phyloP scores from a whole-genome alignment of 306 rosid genomes.

The Vigna nakashimae region DNA sequence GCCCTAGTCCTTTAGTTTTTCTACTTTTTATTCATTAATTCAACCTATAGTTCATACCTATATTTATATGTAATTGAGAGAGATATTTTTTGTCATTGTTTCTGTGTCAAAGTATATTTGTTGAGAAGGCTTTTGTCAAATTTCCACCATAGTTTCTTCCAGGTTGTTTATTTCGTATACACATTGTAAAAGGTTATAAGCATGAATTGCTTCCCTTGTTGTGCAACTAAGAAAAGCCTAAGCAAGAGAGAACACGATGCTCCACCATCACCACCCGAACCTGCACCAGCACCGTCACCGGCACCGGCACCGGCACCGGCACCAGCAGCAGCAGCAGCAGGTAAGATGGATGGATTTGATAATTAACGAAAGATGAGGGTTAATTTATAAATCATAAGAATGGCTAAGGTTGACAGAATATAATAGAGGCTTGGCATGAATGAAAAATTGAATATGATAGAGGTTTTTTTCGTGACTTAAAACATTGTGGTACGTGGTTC shows the following conservation, averaged over 20 bases:
- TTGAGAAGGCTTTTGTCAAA: background rate
- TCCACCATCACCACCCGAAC: constrained; percentile 6
- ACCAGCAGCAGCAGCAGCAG: constrained; percentile 46
- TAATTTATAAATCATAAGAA: background rate
- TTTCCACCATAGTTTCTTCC: too few species aligned
- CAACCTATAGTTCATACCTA: background rate
- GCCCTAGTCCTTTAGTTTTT: constrained; percentile 52
- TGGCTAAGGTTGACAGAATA: background rate
- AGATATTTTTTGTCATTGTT: background rate
- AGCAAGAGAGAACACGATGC: constrained; percentile 46
- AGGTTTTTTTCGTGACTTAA: background rate
- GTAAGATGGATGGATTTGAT: background rate
- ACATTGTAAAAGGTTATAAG: constrained; percentile 1
- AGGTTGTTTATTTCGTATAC: background rate
- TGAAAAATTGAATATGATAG: background rate
- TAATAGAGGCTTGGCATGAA: background rate
- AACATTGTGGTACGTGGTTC: background rate
- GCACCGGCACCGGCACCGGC: constrained; percentile 37
- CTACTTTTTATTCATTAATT: background rate
- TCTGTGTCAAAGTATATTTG: constrained; percentile 11
- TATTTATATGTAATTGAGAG: background rate
- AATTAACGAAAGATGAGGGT: background rate
- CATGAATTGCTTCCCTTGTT: constrained; percentile 95
- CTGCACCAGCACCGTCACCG: constrained; percentile 34
- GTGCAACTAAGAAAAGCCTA: constrained; percentile 53